Conservation (phyloP, 2,329 filamentous ascomycete genomes). For the Pezicula radicicola region DNA sequence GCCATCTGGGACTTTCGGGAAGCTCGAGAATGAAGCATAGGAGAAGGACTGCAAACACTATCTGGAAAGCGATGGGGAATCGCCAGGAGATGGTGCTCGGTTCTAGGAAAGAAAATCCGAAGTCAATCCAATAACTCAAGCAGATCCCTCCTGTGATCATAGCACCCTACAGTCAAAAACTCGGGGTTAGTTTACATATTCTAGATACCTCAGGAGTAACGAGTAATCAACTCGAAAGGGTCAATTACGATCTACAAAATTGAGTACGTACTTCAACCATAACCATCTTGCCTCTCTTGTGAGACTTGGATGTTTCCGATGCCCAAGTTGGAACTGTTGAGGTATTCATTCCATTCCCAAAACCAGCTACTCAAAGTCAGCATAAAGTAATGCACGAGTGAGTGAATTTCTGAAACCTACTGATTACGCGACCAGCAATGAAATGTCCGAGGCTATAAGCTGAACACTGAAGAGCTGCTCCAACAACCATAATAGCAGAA, state of each 20-base stretch:
- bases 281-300: constrained; percentile 57
- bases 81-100: constrained; percentile 51
- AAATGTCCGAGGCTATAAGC: constrained; percentile 47
- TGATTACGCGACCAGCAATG: constrained; percentile 48
- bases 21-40: constrained; percentile 48
- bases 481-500: constrained; percentile 54
- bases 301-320: constrained; percentile 53
- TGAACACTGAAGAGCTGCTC: constrained; percentile 41
- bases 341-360: constrained; percentile 49
- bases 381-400: neutral
- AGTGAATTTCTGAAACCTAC: constrained; percentile 11
- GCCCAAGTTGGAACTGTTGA: constrained; percentile 56
- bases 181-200: no score
- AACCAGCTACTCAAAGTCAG: constrained; percentile 25
- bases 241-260: no score
- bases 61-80: constrained; percentile 57
- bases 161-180: constrained; percentile 29
- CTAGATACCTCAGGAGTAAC: no score
- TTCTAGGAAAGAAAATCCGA: constrained; percentile 49
- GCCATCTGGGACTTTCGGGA: constrained; percentile 49
- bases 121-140: constrained; percentile 59
- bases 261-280: constrained; percentile 46
- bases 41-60: constrained; percentile 57
- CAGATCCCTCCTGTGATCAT: constrained; percentile 54
- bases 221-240: no score